A percentile compares a stretch with the other conserved stretches of the same genome.
phyloP scores from a whole-genome alignment of 345 rosid genomes.

The Odontarrhena argentea region DNA sequence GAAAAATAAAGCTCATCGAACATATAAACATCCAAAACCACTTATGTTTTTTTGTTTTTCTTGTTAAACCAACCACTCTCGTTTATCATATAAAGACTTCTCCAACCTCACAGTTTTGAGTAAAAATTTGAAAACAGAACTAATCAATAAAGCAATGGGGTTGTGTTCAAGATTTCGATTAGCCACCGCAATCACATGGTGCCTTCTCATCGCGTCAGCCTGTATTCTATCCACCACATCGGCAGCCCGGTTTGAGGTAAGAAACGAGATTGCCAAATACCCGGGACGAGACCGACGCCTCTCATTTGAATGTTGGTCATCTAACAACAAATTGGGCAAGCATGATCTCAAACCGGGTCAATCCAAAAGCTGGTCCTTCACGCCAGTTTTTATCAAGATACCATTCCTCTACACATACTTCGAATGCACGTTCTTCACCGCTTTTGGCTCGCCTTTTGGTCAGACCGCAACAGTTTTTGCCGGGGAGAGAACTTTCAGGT shows the following conservation, averaged over 20 bases:
- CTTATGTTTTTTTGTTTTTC: not conserved
- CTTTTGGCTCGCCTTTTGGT: slow-evolving; percentile 35
- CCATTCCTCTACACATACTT: slow-evolving; percentile 40
- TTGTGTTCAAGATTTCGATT: slow-evolving; percentile 3
- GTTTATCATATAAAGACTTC: slow-evolving; percentile 13
- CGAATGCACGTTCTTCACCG: slow-evolving; percentile 32
- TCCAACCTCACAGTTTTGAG: not conserved
- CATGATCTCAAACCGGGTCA: slow-evolving; percentile 24
- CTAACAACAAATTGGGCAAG: slow-evolving; percentile 19
- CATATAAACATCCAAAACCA: slow-evolving; percentile 25
- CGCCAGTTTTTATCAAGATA: slow-evolving; percentile 35
- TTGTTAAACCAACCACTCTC: slow-evolving; percentile 15
- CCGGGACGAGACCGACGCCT: slow-evolving; percentile 32
- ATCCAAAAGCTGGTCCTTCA: slow-evolving; percentile 43
- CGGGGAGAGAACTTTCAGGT: slow-evolving; percentile 37
- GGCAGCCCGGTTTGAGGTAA: slow-evolving; percentile 41
- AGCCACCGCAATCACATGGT: slow-evolving; percentile 32
- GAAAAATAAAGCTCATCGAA: not conserved
- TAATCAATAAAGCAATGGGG: slow-evolving; percentile 25
- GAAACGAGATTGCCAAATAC: slow-evolving; percentile 35
- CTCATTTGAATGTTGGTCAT: slow-evolving; percentile 25
- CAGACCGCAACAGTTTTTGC: slow-evolving; percentile 36
- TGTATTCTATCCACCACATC: not conserved
- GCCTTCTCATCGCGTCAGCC: slow-evolving; percentile 28
- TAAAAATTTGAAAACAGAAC: not conserved